A percentile compares a stretch with the other conserved stretches of the same genome.
phyloP scores from a whole-genome alignment of 495 filamentous ascomycete genomes.

The Podospora anserina region DNA sequence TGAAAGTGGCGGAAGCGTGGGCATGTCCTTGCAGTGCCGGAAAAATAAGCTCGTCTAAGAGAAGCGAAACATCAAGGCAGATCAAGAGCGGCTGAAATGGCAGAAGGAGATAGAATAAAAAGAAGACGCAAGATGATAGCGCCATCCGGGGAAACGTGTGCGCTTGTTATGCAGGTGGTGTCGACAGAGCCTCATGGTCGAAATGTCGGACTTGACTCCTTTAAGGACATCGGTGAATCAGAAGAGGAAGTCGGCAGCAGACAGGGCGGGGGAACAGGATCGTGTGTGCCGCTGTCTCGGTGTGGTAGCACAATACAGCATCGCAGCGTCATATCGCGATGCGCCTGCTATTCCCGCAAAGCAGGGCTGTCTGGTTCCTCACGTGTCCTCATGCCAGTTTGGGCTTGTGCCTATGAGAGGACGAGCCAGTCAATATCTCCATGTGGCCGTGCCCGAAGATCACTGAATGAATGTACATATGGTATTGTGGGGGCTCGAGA shows the following conservation, averaged over 20 bases:
- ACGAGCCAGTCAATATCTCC: not conserved
- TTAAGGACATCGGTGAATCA: not conserved
- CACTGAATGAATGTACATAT: not conserved
- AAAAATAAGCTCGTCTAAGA: not conserved
- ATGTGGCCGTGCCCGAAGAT: not conserved
- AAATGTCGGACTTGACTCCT: not conserved
- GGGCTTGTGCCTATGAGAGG: not conserved
- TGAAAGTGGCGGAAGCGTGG: constrained; percentile 1
- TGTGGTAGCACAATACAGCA: constrained; percentile 9
- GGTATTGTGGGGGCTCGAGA: not conserved
- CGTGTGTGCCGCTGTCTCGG: constrained; percentile 4
- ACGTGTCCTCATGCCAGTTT: not conserved
- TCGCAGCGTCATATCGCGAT: constrained; percentile 1
- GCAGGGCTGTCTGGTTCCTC: not conserved
- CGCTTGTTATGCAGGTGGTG: not conserved
- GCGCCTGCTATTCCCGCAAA: not conserved
- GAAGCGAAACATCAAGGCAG: constrained; percentile 2
- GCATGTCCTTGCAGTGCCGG: constrained; percentile 21
- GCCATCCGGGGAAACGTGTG: not conserved
- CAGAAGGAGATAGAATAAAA: not conserved
- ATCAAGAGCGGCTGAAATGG: not conserved
- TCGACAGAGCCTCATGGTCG: not conserved
- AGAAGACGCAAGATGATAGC: not conserved
- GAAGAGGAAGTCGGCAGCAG: not conserved
- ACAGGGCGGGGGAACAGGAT: not conserved